Evolutionary conservation across 805 yeast species (phyloP).

Genomic region (Candida caryicola): DNA sequence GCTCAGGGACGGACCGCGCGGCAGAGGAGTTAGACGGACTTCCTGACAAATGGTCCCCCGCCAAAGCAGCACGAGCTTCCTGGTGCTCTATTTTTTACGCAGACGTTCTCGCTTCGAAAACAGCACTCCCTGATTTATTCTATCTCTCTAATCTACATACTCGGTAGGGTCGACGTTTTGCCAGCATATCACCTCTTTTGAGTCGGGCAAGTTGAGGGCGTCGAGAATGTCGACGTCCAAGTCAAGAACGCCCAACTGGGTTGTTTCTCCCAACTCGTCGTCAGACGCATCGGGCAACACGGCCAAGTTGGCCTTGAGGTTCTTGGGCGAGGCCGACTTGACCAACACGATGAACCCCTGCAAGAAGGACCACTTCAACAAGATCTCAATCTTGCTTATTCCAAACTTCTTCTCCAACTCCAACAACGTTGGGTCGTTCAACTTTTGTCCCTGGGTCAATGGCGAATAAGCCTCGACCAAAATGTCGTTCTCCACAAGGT

Average conservation of each 20-base stretch:
- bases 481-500: conserved; percentile 53
- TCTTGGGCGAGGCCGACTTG: conserved; percentile 49
- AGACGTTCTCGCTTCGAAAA: too few species aligned
- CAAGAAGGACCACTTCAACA: conserved; percentile 70
- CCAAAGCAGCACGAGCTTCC: too few species aligned
- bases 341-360: conserved; percentile 47
- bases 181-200: conserved; percentile 35
- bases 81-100: too few species aligned
- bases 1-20: too few species aligned
- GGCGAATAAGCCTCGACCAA: conserved; percentile 79
- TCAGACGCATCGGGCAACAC: conserved; percentile 38
- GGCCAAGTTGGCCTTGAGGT: conserved; percentile 55
- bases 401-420: conserved; percentile 48
- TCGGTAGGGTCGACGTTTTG: conserved; percentile 31
- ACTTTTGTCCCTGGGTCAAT: conserved; percentile 59
- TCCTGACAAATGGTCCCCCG: too few species aligned
- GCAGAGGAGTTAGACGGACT: too few species aligned
- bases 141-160: conserved; percentile 14
- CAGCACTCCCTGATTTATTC: too few species aligned
- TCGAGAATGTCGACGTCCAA: conserved; percentile 36
- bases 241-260: conserved; percentile 37
- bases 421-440: conserved; percentile 52
- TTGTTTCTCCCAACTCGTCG: conserved; percentile 24
- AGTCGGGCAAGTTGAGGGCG: conserved; percentile 34
- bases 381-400: conserved; percentile 57